Evolutionary conservation across 2,329 filamentous ascomycete species (phyloP), one percentile per base, ranked within the genome.

Genomic region (Aspergillus jensenii): DNA sequence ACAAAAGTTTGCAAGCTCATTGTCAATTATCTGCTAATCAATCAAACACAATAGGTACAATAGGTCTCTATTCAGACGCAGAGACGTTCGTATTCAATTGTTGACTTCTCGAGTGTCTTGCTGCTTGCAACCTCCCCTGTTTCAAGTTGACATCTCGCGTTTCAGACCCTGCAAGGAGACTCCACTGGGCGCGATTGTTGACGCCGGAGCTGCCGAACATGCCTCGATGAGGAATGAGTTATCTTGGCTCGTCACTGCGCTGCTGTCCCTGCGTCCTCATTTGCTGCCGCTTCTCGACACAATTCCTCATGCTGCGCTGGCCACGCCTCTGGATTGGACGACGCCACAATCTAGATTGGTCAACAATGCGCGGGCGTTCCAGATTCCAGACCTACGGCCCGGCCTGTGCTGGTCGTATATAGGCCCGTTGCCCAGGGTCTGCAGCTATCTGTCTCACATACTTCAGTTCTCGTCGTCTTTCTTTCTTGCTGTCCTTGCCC

Each of bases 171-270:
- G 45, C 19, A 33, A 25, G 21, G 55, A 23, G 49, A 35, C 41
- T 33, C 58, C 53, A 50, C 45, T 47, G 23, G 37, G 35, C 41
- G 46, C 55, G 48, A 21, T 43, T 45, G 47, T 60, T 55, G 57
- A 58, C 44, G 54, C 48, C 43, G 56, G 31, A 46, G 56, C 63
- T 58, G 60, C 43, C 52, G 35, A 40, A 19, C 56, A 64, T 64
- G 57, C 62, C 55, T 54, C 50, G 31, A 55, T 51, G 19, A 60
- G 60, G 63, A 63, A 65, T 64, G 59, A 52, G 54, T 52, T 52
- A 25, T 23, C 52, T 47, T 44, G 54, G 54, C 50, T 43, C 41
- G 39, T 44, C 58, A 19, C 35, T 19, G 43, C 47, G 21, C 25
- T 54, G 49, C 46, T 12, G 40, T 31, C 33, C 44, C 41, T 43